phyloP scores from a whole-genome alignment of 495 filamentous ascomycete genomes.

The Glutinoglossum americanum region DNA sequence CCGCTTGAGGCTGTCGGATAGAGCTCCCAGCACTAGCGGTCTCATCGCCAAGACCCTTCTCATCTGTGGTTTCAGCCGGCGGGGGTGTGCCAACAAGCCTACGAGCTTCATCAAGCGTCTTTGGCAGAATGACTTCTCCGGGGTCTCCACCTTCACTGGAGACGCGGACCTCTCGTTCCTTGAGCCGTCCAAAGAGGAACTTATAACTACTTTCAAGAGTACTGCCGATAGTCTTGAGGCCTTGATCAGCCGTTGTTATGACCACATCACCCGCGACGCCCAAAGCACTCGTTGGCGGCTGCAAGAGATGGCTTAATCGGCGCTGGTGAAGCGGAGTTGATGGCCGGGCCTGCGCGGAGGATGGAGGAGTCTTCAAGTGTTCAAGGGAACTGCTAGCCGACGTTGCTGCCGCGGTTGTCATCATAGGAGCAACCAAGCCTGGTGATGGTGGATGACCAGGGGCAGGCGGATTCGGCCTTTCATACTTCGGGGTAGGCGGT shows the following conservation, averaged over 20 bases:
- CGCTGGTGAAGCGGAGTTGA: slow-evolving; percentile 29
- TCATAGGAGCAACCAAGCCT: background rate
- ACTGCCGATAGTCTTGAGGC: slow-evolving; percentile 71
- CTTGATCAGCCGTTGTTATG: slow-evolving; percentile 68
- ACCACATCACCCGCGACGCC: slow-evolving; percentile 69
- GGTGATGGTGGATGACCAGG: background rate
- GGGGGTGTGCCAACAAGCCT: slow-evolving; percentile 60
- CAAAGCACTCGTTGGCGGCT: slow-evolving; percentile 55
- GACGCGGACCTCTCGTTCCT: slow-evolving; percentile 33
- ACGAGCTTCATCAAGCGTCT: slow-evolving; percentile 78
- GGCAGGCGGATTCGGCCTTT: background rate
- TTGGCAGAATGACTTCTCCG: slow-evolving; percentile 34
- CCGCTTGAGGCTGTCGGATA: slow-evolving; percentile 5
- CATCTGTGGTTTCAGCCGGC: slow-evolving; percentile 24
- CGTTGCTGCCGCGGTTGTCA: background rate
- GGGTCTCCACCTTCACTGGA: slow-evolving; percentile 13
- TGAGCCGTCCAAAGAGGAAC: slow-evolving; percentile 75
- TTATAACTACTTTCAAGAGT: slow-evolving; percentile 83
- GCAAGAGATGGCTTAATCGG: slow-evolving; percentile 62
- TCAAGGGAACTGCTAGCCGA: background rate
- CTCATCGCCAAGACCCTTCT: slow-evolving; percentile 12
- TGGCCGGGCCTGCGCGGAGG: slow-evolving; percentile 20
- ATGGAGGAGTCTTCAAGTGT: slow-evolving; percentile 6
- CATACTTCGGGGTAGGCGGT: background rate
- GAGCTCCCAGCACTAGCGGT: slow-evolving; percentile 19